Evolutionary conservation across 2,329 filamentous ascomycete species (phyloP).

Genomic region (Venturiaceae sp.): DNA sequence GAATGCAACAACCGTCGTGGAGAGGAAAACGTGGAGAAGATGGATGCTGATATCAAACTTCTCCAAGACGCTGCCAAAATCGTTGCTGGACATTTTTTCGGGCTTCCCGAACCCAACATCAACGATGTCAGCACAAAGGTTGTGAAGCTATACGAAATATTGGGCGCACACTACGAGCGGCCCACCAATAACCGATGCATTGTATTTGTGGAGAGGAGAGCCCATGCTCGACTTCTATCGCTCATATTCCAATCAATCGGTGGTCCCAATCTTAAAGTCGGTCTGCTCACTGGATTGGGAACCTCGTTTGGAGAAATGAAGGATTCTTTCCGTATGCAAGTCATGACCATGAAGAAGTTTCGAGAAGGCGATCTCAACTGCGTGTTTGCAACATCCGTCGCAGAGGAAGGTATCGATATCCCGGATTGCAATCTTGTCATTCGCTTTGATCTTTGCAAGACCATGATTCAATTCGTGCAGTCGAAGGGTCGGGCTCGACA

Average conservation of each 20-base stretch:
- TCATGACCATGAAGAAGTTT: slow-evolving; percentile 59
- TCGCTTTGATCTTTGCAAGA: slow-evolving; percentile 78
- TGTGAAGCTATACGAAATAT: slow-evolving; percentile 46
- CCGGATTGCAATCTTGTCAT: slow-evolving; percentile 58
- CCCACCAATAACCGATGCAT: slow-evolving; percentile 61
- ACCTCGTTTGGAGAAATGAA: slow-evolving; percentile 43
- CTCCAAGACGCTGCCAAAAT: slow-evolving; percentile 50
- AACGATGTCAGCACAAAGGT: slow-evolving; percentile 64
- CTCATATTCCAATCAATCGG: slow-evolving; percentile 55
- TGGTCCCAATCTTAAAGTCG: slow-evolving; percentile 49
- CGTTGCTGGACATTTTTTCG: slow-evolving; percentile 44
- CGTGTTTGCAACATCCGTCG: slow-evolving; percentile 54
- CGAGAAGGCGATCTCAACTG: slow-evolving; percentile 49
- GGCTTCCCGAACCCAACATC: slow-evolving; percentile 24
- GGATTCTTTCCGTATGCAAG: slow-evolving; percentile 64
- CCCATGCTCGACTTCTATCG: slow-evolving; percentile 64
- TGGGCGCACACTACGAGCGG: slow-evolving; percentile 53
- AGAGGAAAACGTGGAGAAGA: slow-evolving; percentile 19
- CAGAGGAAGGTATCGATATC: slow-evolving; percentile 57
- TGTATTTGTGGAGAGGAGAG: slow-evolving; percentile 72
- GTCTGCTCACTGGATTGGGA: slow-evolving; percentile 48
- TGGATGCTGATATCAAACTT: slow-evolving; percentile 44
- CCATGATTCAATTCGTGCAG: slow-evolving; percentile 91
- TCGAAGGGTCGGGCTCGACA: slow-evolving; percentile 81
- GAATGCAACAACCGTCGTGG: slow-evolving; percentile 17